Evolutionary conservation across 805 yeast species (phyloP).

Genomic region (Myxozyma kluyveri): DNA sequence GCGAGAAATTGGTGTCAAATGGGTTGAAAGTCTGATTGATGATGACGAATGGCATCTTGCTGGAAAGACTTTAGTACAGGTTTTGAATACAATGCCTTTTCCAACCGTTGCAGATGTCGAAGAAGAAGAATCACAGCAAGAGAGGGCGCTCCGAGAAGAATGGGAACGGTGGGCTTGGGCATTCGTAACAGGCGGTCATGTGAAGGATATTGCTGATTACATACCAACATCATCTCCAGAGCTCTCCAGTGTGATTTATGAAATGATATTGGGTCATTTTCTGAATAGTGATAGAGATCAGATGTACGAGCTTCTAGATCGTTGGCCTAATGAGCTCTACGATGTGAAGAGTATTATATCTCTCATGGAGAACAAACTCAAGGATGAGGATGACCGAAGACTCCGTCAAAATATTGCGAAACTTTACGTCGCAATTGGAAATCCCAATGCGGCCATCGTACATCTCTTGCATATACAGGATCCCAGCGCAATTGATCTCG

Average conservation of each 20-base stretch:
- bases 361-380: conserved; percentile 49
- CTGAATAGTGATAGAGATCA: conserved; percentile 40
- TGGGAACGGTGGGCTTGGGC: conserved; percentile 67
- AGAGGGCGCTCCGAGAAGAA: conserved; percentile 38
- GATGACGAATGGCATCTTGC: conserved; percentile 56
- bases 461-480: conserved; percentile 62
- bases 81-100: conserved; percentile 32
- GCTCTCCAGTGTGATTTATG: conserved; percentile 44
- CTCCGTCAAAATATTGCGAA: conserved; percentile 32
- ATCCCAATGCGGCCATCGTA: conserved; percentile 60
- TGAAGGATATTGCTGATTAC: conserved; percentile 47
- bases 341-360: conserved; percentile 47
- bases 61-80: conserved; percentile 47
- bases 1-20: conserved; percentile 57
- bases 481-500: conserved; percentile 52
- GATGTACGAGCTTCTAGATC: conserved; percentile 46
- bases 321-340: conserved; percentile 61
- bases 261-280: conserved; percentile 49
- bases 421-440: conserved; percentile 56
- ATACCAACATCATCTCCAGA: conserved; percentile 55
- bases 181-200: conserved; percentile 50
- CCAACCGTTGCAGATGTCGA: conserved; percentile 22
- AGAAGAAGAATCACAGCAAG: conserved; percentile 30
- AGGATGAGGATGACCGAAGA: conserved; percentile 31
- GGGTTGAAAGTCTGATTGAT: conserved; percentile 41